Evolutionary conservation across 1,139 yeast genomes (phyloP).

Genomic region (Yamadazyma sp.): DNA sequence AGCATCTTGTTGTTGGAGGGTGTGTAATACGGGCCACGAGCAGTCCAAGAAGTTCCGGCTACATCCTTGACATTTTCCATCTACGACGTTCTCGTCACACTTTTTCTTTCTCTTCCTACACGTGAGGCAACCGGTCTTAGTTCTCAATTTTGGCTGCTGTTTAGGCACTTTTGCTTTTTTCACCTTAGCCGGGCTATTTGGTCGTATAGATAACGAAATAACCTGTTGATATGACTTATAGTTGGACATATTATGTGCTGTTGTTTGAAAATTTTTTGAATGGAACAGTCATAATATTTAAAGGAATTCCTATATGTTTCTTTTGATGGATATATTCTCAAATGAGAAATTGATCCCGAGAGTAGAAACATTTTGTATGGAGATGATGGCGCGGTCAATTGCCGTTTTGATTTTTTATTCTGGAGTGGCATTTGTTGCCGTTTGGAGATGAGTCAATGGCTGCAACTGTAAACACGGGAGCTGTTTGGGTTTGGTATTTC

Average conservation of each 20-base stretch:
- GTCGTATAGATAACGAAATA: conserved; percentile 32
- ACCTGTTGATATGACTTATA: conserved; percentile 48
- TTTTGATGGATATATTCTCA: conserved; percentile 4
- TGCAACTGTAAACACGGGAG: conserved; percentile 1
- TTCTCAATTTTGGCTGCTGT: conserved; percentile 28
- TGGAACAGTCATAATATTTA: conserved; percentile 5
- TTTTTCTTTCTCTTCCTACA: conserved; percentile 49
- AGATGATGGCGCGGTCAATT: neutral
- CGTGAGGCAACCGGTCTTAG: conserved; percentile 46
- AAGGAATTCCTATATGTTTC: conserved; percentile 4
- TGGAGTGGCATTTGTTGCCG: neutral
- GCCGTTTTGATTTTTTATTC: conserved; percentile 1
- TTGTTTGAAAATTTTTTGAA: conserved; percentile 4
- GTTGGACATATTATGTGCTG: conserved; percentile 15
- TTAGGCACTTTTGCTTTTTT: conserved; percentile 11
- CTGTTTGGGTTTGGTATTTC: neutral
- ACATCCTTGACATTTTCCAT: conserved; percentile 51
- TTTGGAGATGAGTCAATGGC: conserved; percentile 1
- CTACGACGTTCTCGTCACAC: conserved; percentile 44
- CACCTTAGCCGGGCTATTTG: conserved; percentile 16
- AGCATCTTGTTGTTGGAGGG: conserved; percentile 9
- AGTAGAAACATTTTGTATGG: neutral
- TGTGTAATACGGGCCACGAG: conserved; percentile 35
- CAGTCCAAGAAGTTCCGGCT: conserved; percentile 48
- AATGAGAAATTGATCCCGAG: conserved; percentile 4